Conservation (phyloP, 2,329 filamentous ascomycete species). For the Verruconis gallopava region DNA sequence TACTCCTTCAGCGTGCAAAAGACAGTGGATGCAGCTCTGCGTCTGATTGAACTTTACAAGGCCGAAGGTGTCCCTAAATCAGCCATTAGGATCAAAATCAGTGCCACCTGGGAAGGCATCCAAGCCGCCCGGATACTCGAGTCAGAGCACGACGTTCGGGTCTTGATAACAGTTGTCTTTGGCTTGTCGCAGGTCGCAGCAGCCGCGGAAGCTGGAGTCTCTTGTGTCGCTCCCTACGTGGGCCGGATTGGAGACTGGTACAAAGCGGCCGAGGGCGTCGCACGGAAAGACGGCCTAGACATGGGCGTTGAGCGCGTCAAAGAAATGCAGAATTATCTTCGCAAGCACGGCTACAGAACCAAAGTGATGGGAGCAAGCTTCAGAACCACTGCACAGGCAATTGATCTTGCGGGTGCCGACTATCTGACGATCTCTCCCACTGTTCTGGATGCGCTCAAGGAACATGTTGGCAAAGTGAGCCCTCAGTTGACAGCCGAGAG, state of each 20-base stretch:
- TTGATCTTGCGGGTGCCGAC: neutral
- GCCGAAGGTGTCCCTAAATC: neutral
- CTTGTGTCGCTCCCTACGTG: slow-evolving; percentile 5
- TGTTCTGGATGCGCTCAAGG: neutral
- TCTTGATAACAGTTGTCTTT: slow-evolving; percentile 1
- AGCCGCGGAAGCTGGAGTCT: slow-evolving; percentile 2
- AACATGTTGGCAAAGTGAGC: neutral
- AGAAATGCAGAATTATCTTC: slow-evolving; percentile 2
- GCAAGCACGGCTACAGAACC: slow-evolving; percentile 1
- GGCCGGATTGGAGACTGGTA: slow-evolving; percentile 4
- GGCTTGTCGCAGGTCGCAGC: neutral
- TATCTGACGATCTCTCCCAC: neutral
- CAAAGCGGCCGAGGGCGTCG: neutral
- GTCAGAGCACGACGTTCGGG: neutral
- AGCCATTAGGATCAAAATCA: slow-evolving; percentile 5
- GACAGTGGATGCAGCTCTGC: neutral
- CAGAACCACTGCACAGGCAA: neutral
- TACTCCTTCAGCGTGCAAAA: neutral
- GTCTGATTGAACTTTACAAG: neutral
- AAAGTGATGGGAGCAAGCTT: slow-evolving; percentile 5
- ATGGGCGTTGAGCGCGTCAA: neutral
- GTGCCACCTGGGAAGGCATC: slow-evolving; percentile 6
- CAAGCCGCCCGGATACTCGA: slow-evolving; percentile 2
- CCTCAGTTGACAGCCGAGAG: neutral
- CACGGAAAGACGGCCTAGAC: neutral